Evolutionary conservation across 805 yeast species (phyloP), one percentile per base, ranked within the genome.

Genomic region (Hemisphaericaspora nanyangensis): DNA sequence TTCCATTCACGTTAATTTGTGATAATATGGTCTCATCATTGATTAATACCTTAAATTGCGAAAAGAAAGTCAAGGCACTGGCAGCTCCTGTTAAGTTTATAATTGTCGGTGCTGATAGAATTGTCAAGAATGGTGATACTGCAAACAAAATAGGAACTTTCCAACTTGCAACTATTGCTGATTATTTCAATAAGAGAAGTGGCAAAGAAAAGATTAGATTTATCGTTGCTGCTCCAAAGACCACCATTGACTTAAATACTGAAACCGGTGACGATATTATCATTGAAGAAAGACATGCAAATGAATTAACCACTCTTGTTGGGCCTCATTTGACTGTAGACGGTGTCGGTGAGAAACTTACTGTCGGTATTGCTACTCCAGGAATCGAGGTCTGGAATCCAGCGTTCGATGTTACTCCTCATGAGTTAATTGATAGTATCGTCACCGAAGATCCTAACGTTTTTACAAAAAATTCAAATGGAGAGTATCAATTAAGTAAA

Each of bases 81-180:
- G 32, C 42, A 24, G 77, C 87, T 10, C 95, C 95, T n/a, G 77
- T 93, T 40, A 83, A 84, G 57, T 86, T 88, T 36, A 82, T 90
- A 17, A 85, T 89, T 39, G 96, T 87, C 4, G 99, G 99, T 32
- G 96, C 98, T 11, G 99, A 91, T 56, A 76, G 99, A 58, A 84
- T 91, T 28, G 97, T 90, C 3, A 70, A 74, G 20, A 91, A 91
- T 57, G 99, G 99, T 37, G 99, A 91, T 56, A 80, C 96, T 22
- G 98, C 98, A 1, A 91, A 91, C 65, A 91, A 91, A 65, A 91
- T 91, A 37, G 99, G 99, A 17, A 93, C 98, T 0, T 86, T 79
- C 63, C 97, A 90, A 63, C 65, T 91, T 47, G 84, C 97, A 0
- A 69, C 82, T 10, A 65, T 88, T 42, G 82, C 95, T 15, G 74